Evolutionary conservation across 331 rosid species (phyloP).

Genomic region (Arachis monticola): DNA sequence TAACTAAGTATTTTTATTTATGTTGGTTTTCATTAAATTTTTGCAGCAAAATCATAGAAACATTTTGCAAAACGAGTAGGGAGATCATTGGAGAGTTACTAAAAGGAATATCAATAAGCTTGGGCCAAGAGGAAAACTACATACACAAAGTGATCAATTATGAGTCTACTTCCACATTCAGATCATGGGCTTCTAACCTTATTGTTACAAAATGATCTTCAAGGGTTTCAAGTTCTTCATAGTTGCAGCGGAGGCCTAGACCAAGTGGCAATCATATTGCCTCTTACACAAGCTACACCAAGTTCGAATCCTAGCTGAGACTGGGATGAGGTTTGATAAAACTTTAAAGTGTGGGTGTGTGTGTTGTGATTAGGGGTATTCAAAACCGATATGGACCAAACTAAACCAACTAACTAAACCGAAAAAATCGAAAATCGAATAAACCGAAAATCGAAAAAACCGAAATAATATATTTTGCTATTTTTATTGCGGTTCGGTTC

Average conservation of each 20-base stretch:
- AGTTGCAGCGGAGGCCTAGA: slow-evolving; percentile 8
- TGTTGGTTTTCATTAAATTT: neutral
- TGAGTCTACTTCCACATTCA: slow-evolving; percentile 55
- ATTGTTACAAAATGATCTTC: slow-evolving; percentile 42
- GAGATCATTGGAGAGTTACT: slow-evolving; percentile 45
- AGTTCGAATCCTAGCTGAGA: too few species aligned
- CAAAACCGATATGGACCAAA: too few species aligned
- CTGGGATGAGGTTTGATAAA: too few species aligned
- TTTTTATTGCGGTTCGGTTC: too few species aligned
- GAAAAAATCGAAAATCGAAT: too few species aligned
- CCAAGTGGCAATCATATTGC: too few species aligned
- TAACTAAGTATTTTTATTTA: neutral
- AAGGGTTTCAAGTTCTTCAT: slow-evolving; percentile 56
- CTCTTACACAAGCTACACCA: too few species aligned
- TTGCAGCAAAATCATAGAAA: slow-evolving; percentile 45
- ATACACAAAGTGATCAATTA: slow-evolving; percentile 41
- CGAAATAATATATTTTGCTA: too few species aligned
- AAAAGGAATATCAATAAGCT: slow-evolving; percentile 54
- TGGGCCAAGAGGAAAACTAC: slow-evolving; percentile 49
- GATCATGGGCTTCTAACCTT: slow-evolving; percentile 65
- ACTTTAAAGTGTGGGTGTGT: too few species aligned
- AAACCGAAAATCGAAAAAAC: too few species aligned
- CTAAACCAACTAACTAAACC: too few species aligned
- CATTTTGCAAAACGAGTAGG: slow-evolving; percentile 38
- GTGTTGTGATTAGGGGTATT: too few species aligned